Percentiles rank a stretch among this genome's conserved stretches.
These are phyloP conservation scores for Fusarium illudens DNA, from an alignment of 2,329 filamentous ascomycete genomes.

Conservation along the genomic window DNA sequence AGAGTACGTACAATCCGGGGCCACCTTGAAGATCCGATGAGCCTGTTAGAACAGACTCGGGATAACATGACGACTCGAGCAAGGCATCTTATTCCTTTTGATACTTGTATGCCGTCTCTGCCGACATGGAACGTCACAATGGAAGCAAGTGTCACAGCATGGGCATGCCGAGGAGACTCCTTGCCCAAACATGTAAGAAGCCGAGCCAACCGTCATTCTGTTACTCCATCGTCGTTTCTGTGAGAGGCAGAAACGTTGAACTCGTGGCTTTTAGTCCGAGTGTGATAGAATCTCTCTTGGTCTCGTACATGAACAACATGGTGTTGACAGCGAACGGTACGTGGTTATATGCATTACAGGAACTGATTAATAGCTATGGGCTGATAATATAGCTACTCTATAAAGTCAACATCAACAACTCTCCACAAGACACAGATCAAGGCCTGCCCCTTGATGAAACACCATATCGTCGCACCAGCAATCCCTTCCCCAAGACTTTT, in stretches of 20 bases:
- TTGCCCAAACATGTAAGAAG: neutral
- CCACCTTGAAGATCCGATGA: no score
- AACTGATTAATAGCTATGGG: neutral
- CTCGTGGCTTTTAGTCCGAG: conserved; percentile 1
- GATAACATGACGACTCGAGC: neutral
- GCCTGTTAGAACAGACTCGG: neutral
- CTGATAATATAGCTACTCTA: neutral
- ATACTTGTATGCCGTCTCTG: neutral
- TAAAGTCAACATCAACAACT: neutral
- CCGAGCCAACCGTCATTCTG: neutral
- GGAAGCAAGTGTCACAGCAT: conserved; percentile 11
- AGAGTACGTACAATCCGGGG: no score
- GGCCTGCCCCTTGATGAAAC: neutral
- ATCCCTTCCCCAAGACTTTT: neutral
- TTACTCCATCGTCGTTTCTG: neutral
- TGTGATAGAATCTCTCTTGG: neutral
- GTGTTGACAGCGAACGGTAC: neutral
- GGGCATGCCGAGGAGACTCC: neutral
- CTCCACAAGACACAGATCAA: neutral
- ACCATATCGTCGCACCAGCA: neutral
- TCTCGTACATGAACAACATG: neutral
- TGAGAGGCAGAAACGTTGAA: neutral
- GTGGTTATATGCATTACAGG: neutral
- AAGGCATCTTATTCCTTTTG: neutral
- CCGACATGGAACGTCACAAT: neutral